Evolutionary conservation across 2,329 filamentous ascomycete species (phyloP), one percentile per base, ranked within the genome.

Genomic region (Aphanocladium album): DNA sequence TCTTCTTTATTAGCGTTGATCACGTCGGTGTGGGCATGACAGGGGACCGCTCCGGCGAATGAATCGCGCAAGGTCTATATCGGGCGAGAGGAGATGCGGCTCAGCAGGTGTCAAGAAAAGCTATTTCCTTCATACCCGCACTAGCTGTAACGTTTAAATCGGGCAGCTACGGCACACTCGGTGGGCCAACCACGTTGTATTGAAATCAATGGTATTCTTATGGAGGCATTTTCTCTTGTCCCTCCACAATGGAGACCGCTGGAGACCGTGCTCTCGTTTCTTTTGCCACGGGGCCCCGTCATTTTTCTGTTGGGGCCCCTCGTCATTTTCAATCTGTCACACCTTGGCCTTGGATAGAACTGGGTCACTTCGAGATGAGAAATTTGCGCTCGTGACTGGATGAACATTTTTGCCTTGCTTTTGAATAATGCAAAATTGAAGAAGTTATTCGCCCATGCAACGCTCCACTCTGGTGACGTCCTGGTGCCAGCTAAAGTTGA

Each of bases 61-160:
- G 57, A 52, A 52, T 59, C 57, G 57, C 27, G 57, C 49, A 59
- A 5, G 11, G 25, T 52, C 57, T 52, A 52, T 52, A 59, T 59
- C 57, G 57, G 56, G 47, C 47, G 25, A 52, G 25, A 45, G 43
- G 45, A 56, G 51, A 55, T 60, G 51, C 45, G 43, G 51, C 58
- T 56, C 41, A 60, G 21, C 50, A 23, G n/a, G n/a, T 39, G 35
- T 50, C 50, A 55, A 45, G 25, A 23, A 55, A 41, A 19, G n/a
- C 49, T 11, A 59, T 27, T 30, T 51, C 9, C 17, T 37, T 16
- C 30, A 27, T 60, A 60, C 59, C 59, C 59, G 59, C 59, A 60
- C 52, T 51, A 45, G 19, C 52, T 60, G 58, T 60, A 60, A 60
- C 58, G 58, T 60, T 60, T 37, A 43, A 53, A 50, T 49, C 51